Evolutionary conservation across 2,329 filamentous ascomycete genomes (phyloP).

Genomic region (Furcasterigmium sp.): DNA sequence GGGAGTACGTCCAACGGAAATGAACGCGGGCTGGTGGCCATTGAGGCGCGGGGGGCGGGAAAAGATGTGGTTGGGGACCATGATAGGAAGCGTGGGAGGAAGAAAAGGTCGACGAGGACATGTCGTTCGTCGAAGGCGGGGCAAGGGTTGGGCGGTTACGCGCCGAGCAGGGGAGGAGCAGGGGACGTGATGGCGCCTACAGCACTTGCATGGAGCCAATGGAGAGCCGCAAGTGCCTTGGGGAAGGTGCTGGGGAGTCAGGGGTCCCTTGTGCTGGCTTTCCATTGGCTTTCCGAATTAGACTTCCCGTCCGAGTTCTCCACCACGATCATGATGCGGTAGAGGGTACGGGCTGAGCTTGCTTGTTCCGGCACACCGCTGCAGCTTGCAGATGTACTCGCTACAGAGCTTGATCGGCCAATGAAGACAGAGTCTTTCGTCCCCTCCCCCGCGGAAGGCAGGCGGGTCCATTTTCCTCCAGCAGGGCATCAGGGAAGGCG

Average conservation of each 20-base stretch:
- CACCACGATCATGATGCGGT: not conserved
- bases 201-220: slow-evolving; percentile 15
- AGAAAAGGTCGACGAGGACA: not conserved
- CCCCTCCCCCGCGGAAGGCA: too few species aligned
- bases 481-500: too few species aligned
- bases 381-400: not conserved
- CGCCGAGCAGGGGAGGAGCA: slow-evolving; percentile 13
- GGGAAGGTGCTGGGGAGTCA: slow-evolving; percentile 9
- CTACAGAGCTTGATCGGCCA: not conserved
- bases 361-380: not conserved
- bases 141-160: slow-evolving; percentile 13
- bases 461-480: too few species aligned
- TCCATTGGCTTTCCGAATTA: slow-evolving; percentile 10
- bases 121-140: slow-evolving; percentile 3
- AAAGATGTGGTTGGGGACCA: not conserved
- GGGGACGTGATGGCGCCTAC: slow-evolving; percentile 14
- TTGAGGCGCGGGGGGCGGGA: not conserved
- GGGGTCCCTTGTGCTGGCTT: slow-evolving; percentile 1
- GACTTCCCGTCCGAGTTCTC: slow-evolving; percentile 9
- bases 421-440: too few species aligned
- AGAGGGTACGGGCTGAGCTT: not conserved
- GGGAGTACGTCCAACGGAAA: not conserved
- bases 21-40: not conserved
- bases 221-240: slow-evolving; percentile 14
- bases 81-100: not conserved